Conservation (phyloP, 495 filamentous ascomycete species). For the Talaromyces nanjingensis region DNA sequence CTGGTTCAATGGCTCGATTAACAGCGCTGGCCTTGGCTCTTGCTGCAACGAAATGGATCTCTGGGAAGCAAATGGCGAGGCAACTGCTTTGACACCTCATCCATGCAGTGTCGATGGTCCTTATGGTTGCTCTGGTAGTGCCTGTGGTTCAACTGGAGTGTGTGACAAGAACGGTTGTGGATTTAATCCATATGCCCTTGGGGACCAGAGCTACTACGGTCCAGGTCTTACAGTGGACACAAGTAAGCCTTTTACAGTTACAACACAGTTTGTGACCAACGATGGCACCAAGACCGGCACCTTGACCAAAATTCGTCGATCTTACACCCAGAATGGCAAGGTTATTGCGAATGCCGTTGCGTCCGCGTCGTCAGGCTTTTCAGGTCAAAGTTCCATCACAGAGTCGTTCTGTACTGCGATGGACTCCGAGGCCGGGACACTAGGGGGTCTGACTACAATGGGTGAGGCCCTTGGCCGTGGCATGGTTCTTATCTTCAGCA, state of each 20-base stretch:
- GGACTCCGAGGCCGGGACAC: conserved; percentile 13
- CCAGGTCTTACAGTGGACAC: conserved; percentile 49
- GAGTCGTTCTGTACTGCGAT: conserved; percentile 16
- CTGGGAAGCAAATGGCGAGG: conserved; percentile 54
- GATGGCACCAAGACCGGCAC: conserved; percentile 35
- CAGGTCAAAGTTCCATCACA: conserved; percentile 20
- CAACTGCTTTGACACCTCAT: conserved; percentile 53
- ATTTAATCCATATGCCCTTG: conserved; percentile 56
- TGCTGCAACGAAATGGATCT: conserved; percentile 61
- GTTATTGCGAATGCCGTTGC: conserved; percentile 36
- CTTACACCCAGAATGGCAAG: conserved; percentile 55
- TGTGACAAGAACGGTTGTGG: conserved; percentile 62
- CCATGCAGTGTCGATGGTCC: conserved; percentile 37
- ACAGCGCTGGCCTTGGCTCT: conserved; percentile 38
- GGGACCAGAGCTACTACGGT: conserved; percentile 50
- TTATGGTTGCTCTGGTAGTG: conserved; percentile 41
- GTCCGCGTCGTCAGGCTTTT: conserved; percentile 3
- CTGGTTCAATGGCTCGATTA: conserved; percentile 53
- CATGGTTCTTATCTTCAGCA: conserved; percentile 60
- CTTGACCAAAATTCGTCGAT: conserved; percentile 49
- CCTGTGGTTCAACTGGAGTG: conserved; percentile 44
- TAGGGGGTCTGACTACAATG: conserved; percentile 24
- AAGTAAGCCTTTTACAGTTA: conserved; percentile 51
- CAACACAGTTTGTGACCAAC: conserved; percentile 58
- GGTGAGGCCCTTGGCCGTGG: conserved; percentile 40